A percentile compares a stretch with the other conserved stretches of the same genome.
phyloP scores from a whole-genome alignment of 1,139 yeast species.

The Suhomyces chickasaworum region DNA sequence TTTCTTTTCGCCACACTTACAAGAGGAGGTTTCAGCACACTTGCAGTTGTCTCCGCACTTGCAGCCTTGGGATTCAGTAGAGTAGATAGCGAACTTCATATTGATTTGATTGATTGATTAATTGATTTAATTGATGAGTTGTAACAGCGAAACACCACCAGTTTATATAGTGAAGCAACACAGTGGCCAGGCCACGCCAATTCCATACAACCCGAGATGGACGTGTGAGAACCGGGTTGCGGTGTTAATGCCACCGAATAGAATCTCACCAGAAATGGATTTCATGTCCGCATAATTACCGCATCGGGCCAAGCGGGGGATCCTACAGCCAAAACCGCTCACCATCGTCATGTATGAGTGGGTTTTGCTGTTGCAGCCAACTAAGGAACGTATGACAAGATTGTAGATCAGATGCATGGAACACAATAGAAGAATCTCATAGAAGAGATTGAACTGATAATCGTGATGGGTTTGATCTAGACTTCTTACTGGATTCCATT shows the following conservation, averaged over 20 bases:
- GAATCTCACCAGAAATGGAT: too few relatives aligned
- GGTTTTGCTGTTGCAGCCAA: background rate
- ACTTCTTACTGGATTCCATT: too few relatives aligned
- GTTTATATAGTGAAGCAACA: constrained; percentile 13
- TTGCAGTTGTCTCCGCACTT: constrained; percentile 29
- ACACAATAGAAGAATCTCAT: background rate
- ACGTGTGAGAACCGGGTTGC: background rate
- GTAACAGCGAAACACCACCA: background rate
- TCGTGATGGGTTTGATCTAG: background rate
- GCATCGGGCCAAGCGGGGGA: background rate
- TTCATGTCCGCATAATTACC: background rate
- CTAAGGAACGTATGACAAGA: background rate
- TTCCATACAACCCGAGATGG: background rate
- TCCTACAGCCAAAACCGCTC: background rate
- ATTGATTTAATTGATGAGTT: background rate
- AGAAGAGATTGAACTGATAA: background rate
- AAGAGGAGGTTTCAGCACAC: constrained; percentile 25
- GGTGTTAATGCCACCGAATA: constrained; percentile 4
- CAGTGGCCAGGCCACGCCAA: background rate
- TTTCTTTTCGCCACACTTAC: constrained; percentile 27
- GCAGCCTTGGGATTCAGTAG: constrained; percentile 22
- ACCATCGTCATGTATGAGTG: background rate
- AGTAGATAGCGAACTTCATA: constrained; percentile 13
- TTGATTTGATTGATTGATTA: constrained; percentile 16
- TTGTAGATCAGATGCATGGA: background rate